Evolutionary conservation across 495 filamentous ascomycete genomes (phyloP).

Genomic region (Hamigera avellanea): DNA sequence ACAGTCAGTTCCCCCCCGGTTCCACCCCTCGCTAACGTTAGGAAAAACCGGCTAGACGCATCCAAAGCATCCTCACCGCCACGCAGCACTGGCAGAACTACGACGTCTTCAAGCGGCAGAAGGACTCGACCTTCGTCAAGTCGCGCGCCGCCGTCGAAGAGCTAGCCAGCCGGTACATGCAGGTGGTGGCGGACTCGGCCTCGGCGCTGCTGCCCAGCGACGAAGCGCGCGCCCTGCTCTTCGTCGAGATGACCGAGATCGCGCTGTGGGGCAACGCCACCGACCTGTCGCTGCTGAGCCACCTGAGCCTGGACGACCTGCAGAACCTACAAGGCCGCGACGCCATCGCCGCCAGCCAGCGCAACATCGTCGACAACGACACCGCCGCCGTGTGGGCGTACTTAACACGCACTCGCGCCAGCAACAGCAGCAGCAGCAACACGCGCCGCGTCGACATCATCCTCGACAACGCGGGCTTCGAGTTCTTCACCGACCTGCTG

Average conservation of each 20-base stretch:
- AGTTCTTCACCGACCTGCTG: conserved; percentile 76
- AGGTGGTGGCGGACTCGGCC: conserved; percentile 38
- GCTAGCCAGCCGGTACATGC: conserved; percentile 54
- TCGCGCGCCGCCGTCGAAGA: conserved; percentile 74
- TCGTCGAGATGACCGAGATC: conserved; percentile 77
- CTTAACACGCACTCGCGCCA: conserved; percentile 37
- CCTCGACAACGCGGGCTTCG: conserved; percentile 85
- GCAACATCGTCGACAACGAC: conserved; percentile 72
- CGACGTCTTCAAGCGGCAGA: conserved; percentile 72
- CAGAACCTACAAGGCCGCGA: conserved; percentile 75
- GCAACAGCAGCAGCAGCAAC: too few relatives aligned
- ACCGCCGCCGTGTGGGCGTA: conserved; percentile 45
- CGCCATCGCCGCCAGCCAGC: conserved; percentile 59
- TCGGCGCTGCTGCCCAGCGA: conserved; percentile 20
- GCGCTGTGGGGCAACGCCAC: conserved; percentile 90
- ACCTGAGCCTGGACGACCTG: conserved; percentile 72
- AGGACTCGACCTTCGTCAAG: conserved; percentile 70
- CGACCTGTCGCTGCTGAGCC: conserved; percentile 70
- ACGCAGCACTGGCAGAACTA: conserved; percentile 69
- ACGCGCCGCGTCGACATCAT: conserved; percentile 69
- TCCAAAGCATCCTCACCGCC: conserved; percentile 52
- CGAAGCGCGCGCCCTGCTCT: conserved; percentile 56
- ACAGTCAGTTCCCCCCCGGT: conserved; percentile 1
- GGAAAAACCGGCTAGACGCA: conserved; percentile 35
- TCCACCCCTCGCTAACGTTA: not conserved